Base-by-base conservation (phyloP, 306 rosid genomes). In the Amphicarpaea edgeworthii region DNA sequence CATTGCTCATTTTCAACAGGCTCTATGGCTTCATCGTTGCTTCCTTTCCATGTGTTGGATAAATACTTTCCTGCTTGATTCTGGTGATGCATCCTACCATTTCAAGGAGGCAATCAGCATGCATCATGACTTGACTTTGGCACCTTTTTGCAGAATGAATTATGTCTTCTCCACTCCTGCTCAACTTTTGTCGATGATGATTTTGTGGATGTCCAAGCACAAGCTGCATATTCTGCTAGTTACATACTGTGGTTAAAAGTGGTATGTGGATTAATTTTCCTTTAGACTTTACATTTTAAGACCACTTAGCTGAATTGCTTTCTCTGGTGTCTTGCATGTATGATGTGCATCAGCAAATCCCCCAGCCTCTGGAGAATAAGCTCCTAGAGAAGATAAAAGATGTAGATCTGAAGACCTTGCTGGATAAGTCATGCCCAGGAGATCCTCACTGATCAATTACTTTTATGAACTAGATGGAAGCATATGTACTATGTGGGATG, bases 21-120 rank as follows among this genome's bases (percentile, higher is more conserved):
- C 92, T 70, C 68, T 92, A 49, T 95, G 98, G 98, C 97, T 95
- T 89, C 96, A 92, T 78, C 96, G 92, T 0, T 93, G 96, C 78
- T 90, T 95, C 83, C 92, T 92, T 69, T 87, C 96, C 49, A 28
- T 65, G 72, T 79, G 73, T 80, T 83, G 91, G 95, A 82, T 87
- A 69, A 86, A 87, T 77, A 79, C 83, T 60, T 77, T 87, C 69
- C 68, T 40, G 21, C 28, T 30, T 8, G 38, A 80, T 59, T 79
- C 79, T 20, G 19, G 24, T 12, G 70, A 63, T 55, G 60, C 30
- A 24, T 81, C 86, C 55, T 7, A 76, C 70, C 40, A 59, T 26
- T 79, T 58, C 58, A 70, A 87, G 73, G 86, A 79, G 68, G 66
- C 51, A 70, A 50, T 20, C 63, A 12, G 69, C 83, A 74, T 42